Conservation (phyloP, 805 yeast genomes). For the Hanseniaspora taiwanica region DNA sequence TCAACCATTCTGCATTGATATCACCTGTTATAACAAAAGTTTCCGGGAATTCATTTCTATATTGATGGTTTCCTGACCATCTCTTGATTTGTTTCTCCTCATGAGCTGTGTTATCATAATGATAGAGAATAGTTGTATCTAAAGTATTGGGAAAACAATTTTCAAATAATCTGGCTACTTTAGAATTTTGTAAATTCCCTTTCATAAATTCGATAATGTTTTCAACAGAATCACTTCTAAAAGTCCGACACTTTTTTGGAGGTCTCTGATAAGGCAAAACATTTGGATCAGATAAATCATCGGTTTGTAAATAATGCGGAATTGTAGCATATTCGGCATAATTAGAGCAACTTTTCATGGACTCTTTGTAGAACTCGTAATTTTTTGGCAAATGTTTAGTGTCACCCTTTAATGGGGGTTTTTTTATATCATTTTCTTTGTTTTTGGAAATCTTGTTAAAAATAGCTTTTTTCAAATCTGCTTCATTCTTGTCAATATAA, state of each 20-base stretch:
- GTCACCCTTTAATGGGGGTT: not conserved
- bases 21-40: conserved; percentile 85
- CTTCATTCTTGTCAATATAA: too few relatives aligned
- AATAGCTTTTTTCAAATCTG: too few relatives aligned
- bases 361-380: not conserved
- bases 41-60: conserved; percentile 27
- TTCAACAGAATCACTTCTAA: conserved; percentile 50
- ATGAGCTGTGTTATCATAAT: conserved; percentile 19
- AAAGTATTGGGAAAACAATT: conserved; percentile 79
- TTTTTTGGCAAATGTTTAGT: too few relatives aligned
- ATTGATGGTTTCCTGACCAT: not conserved
- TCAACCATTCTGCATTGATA: conserved; percentile 84
- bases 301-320: conserved; percentile 43
- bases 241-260: conserved; percentile 56
- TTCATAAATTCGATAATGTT: conserved; percentile 39
- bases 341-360: conserved; percentile 37
- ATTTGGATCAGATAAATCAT: conserved; percentile 30
- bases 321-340: conserved; percentile 46
- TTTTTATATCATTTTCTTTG: not conserved
- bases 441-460: too few relatives aligned
- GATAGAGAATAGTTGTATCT: conserved; percentile 79
- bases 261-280: conserved; percentile 69
- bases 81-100: conserved; percentile 7
- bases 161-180: conserved; percentile 62
- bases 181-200: conserved; percentile 39